phyloP scores from a whole-genome alignment of 2,329 filamentous ascomycete genomes.

The Xylaria sp. region DNA sequence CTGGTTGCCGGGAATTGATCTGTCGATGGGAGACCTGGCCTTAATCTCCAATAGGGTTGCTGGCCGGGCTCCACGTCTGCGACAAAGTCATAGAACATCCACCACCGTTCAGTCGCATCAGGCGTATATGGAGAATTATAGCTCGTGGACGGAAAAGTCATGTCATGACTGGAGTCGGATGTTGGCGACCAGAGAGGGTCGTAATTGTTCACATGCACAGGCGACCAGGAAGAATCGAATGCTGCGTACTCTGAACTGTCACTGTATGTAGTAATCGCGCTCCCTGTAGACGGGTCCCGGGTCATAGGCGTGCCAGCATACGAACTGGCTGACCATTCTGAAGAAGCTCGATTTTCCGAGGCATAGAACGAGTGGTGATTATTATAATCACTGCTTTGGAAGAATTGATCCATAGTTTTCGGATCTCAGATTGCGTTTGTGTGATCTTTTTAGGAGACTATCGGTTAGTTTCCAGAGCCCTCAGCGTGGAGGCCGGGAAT shows the following conservation, averaged over 20 bases:
- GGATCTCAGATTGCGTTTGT: background rate
- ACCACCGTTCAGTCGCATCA: slow-evolving; percentile 20
- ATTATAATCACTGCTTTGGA: background rate
- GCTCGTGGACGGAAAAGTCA: background rate
- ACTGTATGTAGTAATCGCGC: slow-evolving; percentile 36
- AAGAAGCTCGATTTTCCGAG: background rate
- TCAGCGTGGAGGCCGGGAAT: background rate
- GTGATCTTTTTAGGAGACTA: slow-evolving; percentile 4
- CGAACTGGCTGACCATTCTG: slow-evolving; percentile 32
- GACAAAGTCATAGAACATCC: slow-evolving; percentile 41
- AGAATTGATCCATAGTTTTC: slow-evolving; percentile 18
- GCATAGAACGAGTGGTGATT: slow-evolving; percentile 8
- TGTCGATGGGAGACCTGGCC: slow-evolving; percentile 27
- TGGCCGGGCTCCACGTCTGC: slow-evolving; percentile 37
- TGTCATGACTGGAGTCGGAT: slow-evolving; percentile 10
- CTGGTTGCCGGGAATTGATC: slow-evolving; percentile 30
- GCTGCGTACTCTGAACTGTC: slow-evolving; percentile 37
- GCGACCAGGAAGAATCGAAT: slow-evolving; percentile 31
- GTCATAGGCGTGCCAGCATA: slow-evolving; percentile 38
- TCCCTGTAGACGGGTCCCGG: slow-evolving; percentile 40
- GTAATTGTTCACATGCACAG: slow-evolving; percentile 20
- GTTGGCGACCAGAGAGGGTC: slow-evolving; percentile 8
- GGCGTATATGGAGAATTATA: background rate
- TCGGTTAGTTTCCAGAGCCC: slow-evolving; percentile 21
- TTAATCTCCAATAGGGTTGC: slow-evolving; percentile 42